Percentiles rank a stretch among this genome's conserved stretches.
Evolutionary conservation across 305 asterid genomes (phyloP).

Genomic region (Solanum hybrid): DNA sequence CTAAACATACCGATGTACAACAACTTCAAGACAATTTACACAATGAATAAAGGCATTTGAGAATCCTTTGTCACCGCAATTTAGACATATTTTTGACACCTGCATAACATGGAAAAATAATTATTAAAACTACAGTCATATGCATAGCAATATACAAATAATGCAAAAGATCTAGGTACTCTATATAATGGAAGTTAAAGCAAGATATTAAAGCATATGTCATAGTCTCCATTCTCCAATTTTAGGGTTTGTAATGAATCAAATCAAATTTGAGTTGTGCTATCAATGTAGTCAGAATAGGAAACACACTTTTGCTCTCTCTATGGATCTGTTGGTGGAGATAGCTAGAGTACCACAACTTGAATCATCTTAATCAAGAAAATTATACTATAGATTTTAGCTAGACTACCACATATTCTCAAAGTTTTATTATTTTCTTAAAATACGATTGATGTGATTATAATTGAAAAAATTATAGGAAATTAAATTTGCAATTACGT

Average conservation of each 20-base stretch:
- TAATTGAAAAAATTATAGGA: no score
- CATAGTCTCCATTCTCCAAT: not conserved
- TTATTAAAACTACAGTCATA: no score
- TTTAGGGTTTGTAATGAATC: not conserved
- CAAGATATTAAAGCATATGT: not conserved
- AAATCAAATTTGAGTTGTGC: not conserved
- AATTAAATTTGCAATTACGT: no score
- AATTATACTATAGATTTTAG: no score
- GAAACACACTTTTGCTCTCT: not conserved
- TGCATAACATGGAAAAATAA: conserved; percentile 10
- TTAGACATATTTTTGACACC: conserved; percentile 36
- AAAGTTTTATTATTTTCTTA: no score
- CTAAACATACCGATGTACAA: conserved; percentile 53
- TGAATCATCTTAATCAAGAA: no score
- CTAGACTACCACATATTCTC: no score
- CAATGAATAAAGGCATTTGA: conserved; percentile 47
- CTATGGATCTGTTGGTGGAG: no score
- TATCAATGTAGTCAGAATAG: not conserved
- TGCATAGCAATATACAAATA: no score
- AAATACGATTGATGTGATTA: no score
- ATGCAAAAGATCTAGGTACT: no score
- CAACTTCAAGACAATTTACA: conserved; percentile 36
- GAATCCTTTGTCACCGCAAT: conserved; percentile 43
- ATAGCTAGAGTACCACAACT: no score
- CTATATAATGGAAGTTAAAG: not conserved